A percentile compares a stretch with the other conserved stretches of the same genome.
These are phyloP conservation scores for Tuctoria greenei DNA, from an alignment of 176 grass and related monocot genomes.

Conservation along the genomic window DNA sequence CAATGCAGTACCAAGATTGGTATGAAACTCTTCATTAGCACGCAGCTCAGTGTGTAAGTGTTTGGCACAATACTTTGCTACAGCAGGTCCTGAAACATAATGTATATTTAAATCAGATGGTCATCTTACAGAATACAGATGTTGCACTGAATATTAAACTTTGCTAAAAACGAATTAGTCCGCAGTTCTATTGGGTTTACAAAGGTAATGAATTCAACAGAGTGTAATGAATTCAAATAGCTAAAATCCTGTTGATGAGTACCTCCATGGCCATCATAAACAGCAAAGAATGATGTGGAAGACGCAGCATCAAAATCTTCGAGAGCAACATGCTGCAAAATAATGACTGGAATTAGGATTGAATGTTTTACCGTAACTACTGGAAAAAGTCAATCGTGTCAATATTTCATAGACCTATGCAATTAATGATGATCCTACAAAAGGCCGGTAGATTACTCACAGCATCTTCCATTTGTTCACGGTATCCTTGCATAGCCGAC, in stretches of 20 bases:
- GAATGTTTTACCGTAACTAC: not conserved
- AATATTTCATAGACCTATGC: not conserved
- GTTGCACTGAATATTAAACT: not conserved
- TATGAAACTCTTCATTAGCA: not conserved
- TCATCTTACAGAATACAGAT: not conserved
- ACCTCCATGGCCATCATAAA: constrained; percentile 63
- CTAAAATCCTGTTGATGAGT: constrained; percentile 2
- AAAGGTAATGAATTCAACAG: constrained; percentile 1
- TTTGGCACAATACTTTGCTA: constrained; percentile 35
- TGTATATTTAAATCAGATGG: constrained; percentile 2
- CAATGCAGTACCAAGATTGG: not conserved
- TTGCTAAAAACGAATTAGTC: not conserved
- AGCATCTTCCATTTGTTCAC: constrained; percentile 46
- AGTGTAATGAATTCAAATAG: constrained; percentile 5
- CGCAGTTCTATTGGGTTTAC: not conserved
- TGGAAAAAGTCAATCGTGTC: not conserved
- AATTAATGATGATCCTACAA: constrained; percentile 1
- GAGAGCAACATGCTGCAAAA: constrained; percentile 34
- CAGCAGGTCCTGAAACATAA: constrained; percentile 34
- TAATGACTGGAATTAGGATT: constrained; percentile 12
- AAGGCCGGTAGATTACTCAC: constrained; percentile 39
- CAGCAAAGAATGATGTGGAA: constrained; percentile 54
- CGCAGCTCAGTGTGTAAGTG: constrained; percentile 43
- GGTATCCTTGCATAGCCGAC: constrained; percentile 50
- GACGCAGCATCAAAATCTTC: constrained; percentile 23